Base-by-base conservation (phyloP, 1,284 basidiomycete genomes). In the Chiua sp. region DNA sequence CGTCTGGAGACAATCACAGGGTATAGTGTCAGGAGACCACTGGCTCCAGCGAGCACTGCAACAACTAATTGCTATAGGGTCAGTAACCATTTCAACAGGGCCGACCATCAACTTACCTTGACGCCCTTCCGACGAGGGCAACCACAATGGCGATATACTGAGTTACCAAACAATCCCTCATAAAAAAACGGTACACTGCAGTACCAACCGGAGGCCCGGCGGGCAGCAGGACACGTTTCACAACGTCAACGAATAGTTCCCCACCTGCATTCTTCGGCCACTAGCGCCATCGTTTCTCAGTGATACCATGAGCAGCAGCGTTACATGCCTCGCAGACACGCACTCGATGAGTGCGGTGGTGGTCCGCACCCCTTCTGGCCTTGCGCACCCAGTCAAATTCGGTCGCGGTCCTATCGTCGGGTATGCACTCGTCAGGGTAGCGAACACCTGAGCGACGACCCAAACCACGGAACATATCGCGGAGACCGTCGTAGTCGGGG, bases 401-500 rank as follows among this genome's bases (percentile, higher is more conserved):
- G 11, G 72, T 71, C 10, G 59, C 60, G 5, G 56, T 50, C 51
- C 62, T 62, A 32, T 72, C 65, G 66, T 81, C 86, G 80, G 84
- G 66, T 82, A 80, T 70, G 75, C 53, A 79, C 75, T 78, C 80
- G 62, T 86, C 83, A 1, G 64, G 56, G 67, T 87, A 87, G 20
- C 18, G 20, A 16, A n/a, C 49, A 60, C 58, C 54, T 66, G 67
- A 66, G 26, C 48, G 77, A 61, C 77, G 77, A 4, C 82, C 85
- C 23, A 87, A 68, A 5, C 85, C 90, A 39, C 87, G 83, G 81
- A 97, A 94, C 56, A 96, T 83, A 64, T 86, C 86, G 56, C 94
- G 83, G 26, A 96, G 81, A 59, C 93, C 94, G 53, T 88, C 90
- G 73, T 96, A 97, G 78, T 98, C 95, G 16, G 93, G 93, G 53